These are phyloP conservation scores for Protomyces pachydermus DNA, from an alignment of 1,139 yeast genomes.

Conservation along the genomic window DNA sequence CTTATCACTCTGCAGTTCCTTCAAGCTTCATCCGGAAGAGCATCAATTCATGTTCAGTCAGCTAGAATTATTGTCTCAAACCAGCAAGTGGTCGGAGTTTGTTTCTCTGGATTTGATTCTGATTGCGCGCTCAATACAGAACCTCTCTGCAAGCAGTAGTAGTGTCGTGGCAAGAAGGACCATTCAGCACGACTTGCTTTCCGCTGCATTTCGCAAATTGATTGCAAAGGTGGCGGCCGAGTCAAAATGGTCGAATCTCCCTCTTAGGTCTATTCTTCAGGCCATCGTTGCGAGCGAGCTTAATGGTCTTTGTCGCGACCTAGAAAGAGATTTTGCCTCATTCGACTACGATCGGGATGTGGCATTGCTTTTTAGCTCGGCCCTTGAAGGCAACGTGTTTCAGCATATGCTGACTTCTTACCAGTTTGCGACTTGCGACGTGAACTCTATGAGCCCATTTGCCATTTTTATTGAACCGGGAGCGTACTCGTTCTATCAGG, in stretches of 20 bases:
- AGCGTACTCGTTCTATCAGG: slow-evolving; percentile 8
- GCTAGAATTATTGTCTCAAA: not conserved
- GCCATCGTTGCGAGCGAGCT: slow-evolving; percentile 61
- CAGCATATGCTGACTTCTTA: slow-evolving; percentile 64
- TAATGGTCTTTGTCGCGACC: slow-evolving; percentile 65
- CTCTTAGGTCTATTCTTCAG: slow-evolving; percentile 53
- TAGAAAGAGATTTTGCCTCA: slow-evolving; percentile 36
- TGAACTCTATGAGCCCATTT: slow-evolving; percentile 21
- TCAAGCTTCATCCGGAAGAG: not conserved
- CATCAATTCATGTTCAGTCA: not conserved
- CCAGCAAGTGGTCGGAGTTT: not conserved
- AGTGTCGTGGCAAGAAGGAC: slow-evolving; percentile 18
- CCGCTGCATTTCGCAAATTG: not conserved
- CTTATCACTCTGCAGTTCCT: not conserved
- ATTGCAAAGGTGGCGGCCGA: slow-evolving; percentile 18
- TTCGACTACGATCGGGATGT: slow-evolving; percentile 46
- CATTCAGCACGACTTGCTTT: not conserved
- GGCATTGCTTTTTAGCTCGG: slow-evolving; percentile 44
- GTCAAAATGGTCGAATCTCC: slow-evolving; percentile 37
- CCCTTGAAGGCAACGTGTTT: slow-evolving; percentile 65
- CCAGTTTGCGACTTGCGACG: slow-evolving; percentile 32
- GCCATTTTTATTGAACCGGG: slow-evolving; percentile 15
- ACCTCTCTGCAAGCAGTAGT: slow-evolving; percentile 27
- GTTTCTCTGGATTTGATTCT: not conserved
- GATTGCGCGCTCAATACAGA: not conserved